Percentiles rank a stretch among this genome's conserved stretches.
Conservation (phyloP, 2,329 filamentous ascomycete species). For the Meredithiella fracta region DNA sequence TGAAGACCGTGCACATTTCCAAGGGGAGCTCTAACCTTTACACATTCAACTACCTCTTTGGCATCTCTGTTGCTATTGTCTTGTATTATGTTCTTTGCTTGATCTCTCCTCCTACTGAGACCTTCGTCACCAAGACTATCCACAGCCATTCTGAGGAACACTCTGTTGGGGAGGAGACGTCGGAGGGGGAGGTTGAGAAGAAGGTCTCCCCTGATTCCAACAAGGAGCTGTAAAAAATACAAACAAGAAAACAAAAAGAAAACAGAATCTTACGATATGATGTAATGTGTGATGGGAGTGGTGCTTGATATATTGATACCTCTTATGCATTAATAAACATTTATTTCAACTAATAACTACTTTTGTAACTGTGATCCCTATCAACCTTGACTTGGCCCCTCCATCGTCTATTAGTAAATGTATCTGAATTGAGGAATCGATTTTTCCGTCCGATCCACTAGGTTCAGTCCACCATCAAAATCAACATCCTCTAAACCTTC, state of each 20-base stretch:
- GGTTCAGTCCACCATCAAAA: slow-evolving; percentile 10
- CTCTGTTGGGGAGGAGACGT: not conserved
- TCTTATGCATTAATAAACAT: not conserved
- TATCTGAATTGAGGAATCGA: slow-evolving; percentile 39
- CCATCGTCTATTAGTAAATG: slow-evolving; percentile 21
- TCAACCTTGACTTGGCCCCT: not conserved
- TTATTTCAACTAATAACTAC: not conserved
- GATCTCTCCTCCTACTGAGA: slow-evolving; percentile 12
- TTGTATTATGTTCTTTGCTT: slow-evolving; percentile 15
- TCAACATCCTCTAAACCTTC: not conserved
- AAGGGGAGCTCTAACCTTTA: slow-evolving; percentile 15
- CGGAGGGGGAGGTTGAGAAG: slow-evolving; percentile 6
- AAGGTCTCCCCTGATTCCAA: slow-evolving; percentile 2
- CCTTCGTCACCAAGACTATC: slow-evolving; percentile 10
- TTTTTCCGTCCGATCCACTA: slow-evolving; percentile 35
- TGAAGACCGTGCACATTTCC: slow-evolving; percentile 9
- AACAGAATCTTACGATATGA: not conserved
- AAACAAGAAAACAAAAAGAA: not conserved
- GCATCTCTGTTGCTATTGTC: slow-evolving; percentile 15
- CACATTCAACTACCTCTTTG: slow-evolving; percentile 18
- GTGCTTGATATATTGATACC: not conserved
- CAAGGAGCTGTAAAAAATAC: not conserved
- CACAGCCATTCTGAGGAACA: not conserved
- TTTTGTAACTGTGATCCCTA: not conserved
- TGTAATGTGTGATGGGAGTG: not conserved